Evolutionary conservation across 1,139 yeast genomes (phyloP).

Genomic region (Yamadazyma epiphylla): DNA sequence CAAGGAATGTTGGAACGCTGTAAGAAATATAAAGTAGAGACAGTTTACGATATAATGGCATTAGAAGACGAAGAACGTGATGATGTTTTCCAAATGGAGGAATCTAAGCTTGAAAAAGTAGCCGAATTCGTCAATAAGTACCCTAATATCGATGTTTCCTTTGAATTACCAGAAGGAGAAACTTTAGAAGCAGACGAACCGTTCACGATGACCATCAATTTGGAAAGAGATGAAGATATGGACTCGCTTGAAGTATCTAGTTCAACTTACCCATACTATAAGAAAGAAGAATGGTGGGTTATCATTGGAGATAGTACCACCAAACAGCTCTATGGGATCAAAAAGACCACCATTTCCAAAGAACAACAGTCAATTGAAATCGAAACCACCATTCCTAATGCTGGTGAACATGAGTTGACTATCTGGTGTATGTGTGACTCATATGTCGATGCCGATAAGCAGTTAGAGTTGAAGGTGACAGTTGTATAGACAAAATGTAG

Average conservation of each 20-base stretch:
- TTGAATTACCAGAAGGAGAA: conserved; percentile 46
- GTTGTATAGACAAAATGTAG: no score
- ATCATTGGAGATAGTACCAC: conserved; percentile 66
- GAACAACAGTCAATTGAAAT: conserved; percentile 53
- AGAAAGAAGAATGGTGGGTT: conserved; percentile 86
- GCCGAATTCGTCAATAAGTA: conserved; percentile 88
- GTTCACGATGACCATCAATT: conserved; percentile 43
- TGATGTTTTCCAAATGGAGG: conserved; percentile 53
- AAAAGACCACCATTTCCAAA: conserved; percentile 54
- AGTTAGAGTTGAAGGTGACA: conserved; percentile 35
- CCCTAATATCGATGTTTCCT: conserved; percentile 77
- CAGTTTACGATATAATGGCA: conserved; percentile 82
- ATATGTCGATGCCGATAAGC: conserved; percentile 87
- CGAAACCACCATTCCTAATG: conserved; percentile 53
- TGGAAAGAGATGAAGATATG: conserved; percentile 73
- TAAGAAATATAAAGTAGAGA: conserved; percentile 50
- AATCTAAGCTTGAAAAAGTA: conserved; percentile 51
- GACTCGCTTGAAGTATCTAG: conserved; percentile 63
- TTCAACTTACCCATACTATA: conserved; percentile 51
- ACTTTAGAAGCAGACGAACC: conserved; percentile 45
- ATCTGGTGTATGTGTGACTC: conserved; percentile 92
- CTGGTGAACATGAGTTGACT: conserved; percentile 59
- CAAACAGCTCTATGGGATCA: conserved; percentile 69
- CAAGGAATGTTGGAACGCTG: conserved; percentile 58
- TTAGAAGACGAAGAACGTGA: conserved; percentile 78